These are phyloP conservation scores for Saksenaea oblongispora DNA, from an alignment of 371 early-diverging fungal genomes.

Conservation along the genomic window DNA sequence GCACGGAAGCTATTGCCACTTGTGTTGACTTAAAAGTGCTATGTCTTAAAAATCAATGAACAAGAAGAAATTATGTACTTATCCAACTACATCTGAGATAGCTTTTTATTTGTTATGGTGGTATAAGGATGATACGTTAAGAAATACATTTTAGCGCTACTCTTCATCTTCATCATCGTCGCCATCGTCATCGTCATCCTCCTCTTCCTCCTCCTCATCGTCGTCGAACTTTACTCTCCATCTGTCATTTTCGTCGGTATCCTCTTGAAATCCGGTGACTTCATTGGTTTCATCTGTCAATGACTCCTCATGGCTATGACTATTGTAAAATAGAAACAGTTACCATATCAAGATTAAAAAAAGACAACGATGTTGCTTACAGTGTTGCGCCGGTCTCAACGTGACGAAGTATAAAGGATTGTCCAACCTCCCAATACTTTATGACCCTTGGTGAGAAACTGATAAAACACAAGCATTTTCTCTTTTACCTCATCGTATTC, in stretches of 20 bases:
- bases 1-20: too few relatives aligned
- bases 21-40: too few relatives aligned
- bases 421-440: slow-evolving; percentile 52
- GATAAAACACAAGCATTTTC: not conserved
- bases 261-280: slow-evolving; percentile 50
- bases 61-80: too few relatives aligned
- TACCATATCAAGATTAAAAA: not conserved
- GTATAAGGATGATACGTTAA: too few relatives aligned
- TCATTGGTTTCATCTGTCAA: slow-evolving; percentile 45
- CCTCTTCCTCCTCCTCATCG: slow-evolving; percentile 17
- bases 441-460: not conserved
- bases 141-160: not conserved
- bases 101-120: not conserved
- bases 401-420: slow-evolving; percentile 54
- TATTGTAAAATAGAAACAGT: slow-evolving; percentile 3
- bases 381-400: slow-evolving; percentile 51
- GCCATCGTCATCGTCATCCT: slow-evolving; percentile 17
- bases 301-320: slow-evolving; percentile 47
- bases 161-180: slow-evolving; percentile 6
- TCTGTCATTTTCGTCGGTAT: slow-evolving; percentile 61
- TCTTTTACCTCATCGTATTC: slow-evolving; percentile 27
- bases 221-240: slow-evolving; percentile 44
- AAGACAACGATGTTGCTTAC: slow-evolving; percentile 22
- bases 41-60: too few relatives aligned
- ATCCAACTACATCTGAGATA: too few relatives aligned